These are phyloP conservation scores for Elasticomyces elasticus DNA, from an alignment of 495 filamentous ascomycete species.

Conservation along the genomic window DNA sequence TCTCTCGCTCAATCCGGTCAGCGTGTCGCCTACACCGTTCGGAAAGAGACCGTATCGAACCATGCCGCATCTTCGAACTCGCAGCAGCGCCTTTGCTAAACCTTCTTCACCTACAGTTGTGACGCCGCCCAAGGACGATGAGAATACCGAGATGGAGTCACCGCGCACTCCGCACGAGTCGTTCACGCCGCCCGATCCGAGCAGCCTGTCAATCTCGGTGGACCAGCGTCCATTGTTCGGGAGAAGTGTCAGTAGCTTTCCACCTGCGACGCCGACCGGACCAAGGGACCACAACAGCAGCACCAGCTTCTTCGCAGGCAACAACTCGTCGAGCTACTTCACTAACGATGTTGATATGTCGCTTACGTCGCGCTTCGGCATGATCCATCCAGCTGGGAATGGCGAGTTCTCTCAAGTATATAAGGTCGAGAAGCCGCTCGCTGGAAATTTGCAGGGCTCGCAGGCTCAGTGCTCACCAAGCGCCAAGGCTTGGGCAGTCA, in stretches of 20 bases:
- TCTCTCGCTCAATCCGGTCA: conserved; percentile 1
- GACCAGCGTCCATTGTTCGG: conserved; percentile 33
- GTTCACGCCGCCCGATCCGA: conserved; percentile 70
- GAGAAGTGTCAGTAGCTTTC: conserved; percentile 40
- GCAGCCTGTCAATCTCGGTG: conserved; percentile 65
- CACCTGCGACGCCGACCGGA: conserved; percentile 71
- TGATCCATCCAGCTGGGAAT: conserved; percentile 64
- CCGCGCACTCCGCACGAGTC: conserved; percentile 73
- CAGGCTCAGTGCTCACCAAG: conserved; percentile 25
- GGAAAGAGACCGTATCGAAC: conserved; percentile 35
- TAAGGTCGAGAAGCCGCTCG: conserved; percentile 49
- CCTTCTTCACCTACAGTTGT: not conserved
- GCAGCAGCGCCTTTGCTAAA: conserved; percentile 8
- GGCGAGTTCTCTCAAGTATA: conserved; percentile 93
- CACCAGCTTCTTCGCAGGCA: conserved; percentile 35
- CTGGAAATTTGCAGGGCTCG: conserved; percentile 16
- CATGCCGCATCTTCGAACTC: not conserved
- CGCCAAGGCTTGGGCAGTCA: conserved; percentile 72
- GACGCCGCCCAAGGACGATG: not conserved
- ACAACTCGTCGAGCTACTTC: conserved; percentile 37
- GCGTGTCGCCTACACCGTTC: conserved; percentile 13
- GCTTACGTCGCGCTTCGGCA: conserved; percentile 62
- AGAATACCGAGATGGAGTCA: conserved; percentile 38
- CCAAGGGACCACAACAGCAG: conserved; percentile 49
- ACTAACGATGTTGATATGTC: conserved; percentile 59